Evolutionary conservation across 2,329 filamentous ascomycete genomes (phyloP).

Genomic region (Macrophomina tecta): DNA sequence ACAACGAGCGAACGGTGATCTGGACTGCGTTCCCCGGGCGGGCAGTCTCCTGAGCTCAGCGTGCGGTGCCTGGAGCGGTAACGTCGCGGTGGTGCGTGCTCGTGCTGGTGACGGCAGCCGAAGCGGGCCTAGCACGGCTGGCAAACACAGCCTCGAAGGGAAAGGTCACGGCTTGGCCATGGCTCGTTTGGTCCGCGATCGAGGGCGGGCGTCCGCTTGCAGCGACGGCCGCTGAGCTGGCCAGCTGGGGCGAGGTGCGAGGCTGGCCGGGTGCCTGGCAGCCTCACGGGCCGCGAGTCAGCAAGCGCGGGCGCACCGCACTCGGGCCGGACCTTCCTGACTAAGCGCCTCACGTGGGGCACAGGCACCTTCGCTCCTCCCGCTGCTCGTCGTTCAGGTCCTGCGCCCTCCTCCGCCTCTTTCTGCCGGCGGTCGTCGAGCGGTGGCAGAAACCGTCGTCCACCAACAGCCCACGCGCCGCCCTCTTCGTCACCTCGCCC

Average conservation of each 20-base stretch:
- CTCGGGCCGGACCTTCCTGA: background rate
- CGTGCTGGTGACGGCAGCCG: background rate
- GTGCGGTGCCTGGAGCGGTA: slow-evolving; percentile 7
- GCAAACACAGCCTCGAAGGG: background rate
- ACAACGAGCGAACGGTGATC: background rate
- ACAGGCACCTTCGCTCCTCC: too few relatives aligned
- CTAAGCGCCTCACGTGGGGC: too few relatives aligned
- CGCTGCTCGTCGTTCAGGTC: too few relatives aligned
- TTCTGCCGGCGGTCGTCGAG: background rate
- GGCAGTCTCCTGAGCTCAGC: background rate
- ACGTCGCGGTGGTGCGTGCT: background rate
- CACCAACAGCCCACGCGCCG: background rate
- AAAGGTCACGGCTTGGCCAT: background rate
- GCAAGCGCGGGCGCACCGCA: background rate
- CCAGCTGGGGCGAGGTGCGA: too few relatives aligned
- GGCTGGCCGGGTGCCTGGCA: background rate
- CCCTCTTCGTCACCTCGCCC: background rate
- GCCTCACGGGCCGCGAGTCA: slow-evolving; percentile 5
- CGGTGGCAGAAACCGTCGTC: too few relatives aligned
- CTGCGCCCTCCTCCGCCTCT: background rate
- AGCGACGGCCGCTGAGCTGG: background rate
- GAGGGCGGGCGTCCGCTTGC: background rate
- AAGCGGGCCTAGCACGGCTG: background rate
- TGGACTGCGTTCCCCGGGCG: background rate
- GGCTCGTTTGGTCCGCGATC: background rate